Evolutionary conservation across 305 asterid species (phyloP).

Genomic region (Solanum hybrid): DNA sequence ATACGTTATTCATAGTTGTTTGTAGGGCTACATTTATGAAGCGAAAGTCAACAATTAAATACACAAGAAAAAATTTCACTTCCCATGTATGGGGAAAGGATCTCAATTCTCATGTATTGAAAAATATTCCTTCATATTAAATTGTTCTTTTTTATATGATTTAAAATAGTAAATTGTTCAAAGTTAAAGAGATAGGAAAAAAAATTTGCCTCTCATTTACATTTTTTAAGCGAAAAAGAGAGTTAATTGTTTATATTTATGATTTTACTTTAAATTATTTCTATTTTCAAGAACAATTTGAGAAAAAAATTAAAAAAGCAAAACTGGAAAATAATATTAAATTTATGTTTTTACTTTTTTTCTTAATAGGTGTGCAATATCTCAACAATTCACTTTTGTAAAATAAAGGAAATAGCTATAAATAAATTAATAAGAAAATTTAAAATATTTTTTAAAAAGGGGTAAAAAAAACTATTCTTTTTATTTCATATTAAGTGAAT

Average conservation of each 20-base stretch:
- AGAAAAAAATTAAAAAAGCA: too few relatives aligned
- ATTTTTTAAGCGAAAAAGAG: neutral
- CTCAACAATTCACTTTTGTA: neutral
- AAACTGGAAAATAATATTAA: neutral
- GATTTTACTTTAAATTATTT: too few relatives aligned
- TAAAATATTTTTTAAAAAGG: neutral
- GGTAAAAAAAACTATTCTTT: neutral
- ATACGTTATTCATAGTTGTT: neutral
- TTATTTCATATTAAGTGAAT: too few relatives aligned
- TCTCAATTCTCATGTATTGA: neutral
- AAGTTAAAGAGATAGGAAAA: neutral
- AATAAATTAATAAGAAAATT: neutral
- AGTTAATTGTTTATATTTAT: too few relatives aligned
- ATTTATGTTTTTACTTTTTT: too few relatives aligned
- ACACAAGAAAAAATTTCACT: neutral
- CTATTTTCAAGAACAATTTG: neutral
- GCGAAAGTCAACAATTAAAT: neutral
- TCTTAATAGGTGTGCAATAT: neutral
- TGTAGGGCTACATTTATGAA: neutral
- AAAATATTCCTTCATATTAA: neutral
- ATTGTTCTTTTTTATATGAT: too few relatives aligned
- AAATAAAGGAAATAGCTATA: neutral
- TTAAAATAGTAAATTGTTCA: too few relatives aligned
- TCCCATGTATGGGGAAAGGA: neutral
- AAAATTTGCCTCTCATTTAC: neutral